Evolutionary conservation across 257 asterid species (phyloP), one percentile per base, ranked within the genome.

Genomic region (Verbena officinalis): DNA sequence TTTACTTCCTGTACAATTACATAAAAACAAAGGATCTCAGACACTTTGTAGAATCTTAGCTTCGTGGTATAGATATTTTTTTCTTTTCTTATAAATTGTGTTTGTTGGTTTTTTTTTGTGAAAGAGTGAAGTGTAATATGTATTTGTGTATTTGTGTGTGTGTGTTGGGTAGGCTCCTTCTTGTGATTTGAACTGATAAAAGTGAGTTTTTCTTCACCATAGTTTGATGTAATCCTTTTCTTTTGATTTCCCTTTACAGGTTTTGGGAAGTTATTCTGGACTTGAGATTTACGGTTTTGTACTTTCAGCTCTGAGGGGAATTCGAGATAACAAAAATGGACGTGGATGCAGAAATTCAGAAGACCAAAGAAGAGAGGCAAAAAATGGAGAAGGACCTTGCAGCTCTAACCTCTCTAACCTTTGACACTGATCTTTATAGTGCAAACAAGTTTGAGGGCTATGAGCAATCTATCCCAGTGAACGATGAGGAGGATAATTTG

Each of bases 361-460:
- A 17, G 75, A 70, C 79, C 31, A 85, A 84, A 23, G 97, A 85
- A 45, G 98, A 92, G 83, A 85, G 94, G 77, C 82, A 84, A 69
- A 85, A 87, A 65, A 82, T 89, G 98, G 98, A 89, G 83, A 86
- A 88, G 62, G 89, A 90, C 75, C 68, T 93, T 20, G 97, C 98
- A 4, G 82, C 96, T 9, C 83, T 87, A 22, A 77, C 64, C 59
- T 78, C 95, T 9, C 78, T 91, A n/a, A 83, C 85, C 4, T 91
- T 81, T 53, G 98, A 91, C 76, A 86, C 81, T 11, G 96, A 91
- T 30, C 78, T 87, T 11, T 93, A 93, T 58, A 78, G 77, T 21
- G 44, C 85, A 10, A 71, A 84, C 75, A 78, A 80, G 56, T 90
- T 74, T 39, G 98, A 85, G 64, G 98, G 97, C 17, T 92, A 85